phyloP scores from a whole-genome alignment of 108 stramenopile species.

The Nitzschia inconspicua region DNA sequence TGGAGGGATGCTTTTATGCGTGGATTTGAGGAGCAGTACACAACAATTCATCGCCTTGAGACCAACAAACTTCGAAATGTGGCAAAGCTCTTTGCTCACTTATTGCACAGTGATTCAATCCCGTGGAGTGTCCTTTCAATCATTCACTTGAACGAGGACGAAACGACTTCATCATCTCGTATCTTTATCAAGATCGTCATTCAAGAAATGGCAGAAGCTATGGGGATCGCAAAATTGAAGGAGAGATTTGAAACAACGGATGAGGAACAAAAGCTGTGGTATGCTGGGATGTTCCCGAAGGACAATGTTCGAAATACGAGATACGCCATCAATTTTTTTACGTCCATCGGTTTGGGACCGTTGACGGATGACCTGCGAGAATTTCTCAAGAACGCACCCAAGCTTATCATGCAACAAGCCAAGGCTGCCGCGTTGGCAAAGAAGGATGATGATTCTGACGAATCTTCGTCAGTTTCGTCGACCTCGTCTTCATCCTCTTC shows the following conservation, averaged over 20 bases:
- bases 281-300: conserved; percentile 92
- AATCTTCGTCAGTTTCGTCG: conserved; percentile 41
- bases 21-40: conserved; percentile 85
- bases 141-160: conserved; percentile 95
- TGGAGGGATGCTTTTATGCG: conserved; percentile 90
- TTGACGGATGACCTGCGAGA: conserved; percentile 96
- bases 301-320: conserved; percentile 95
- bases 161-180: conserved; percentile 94
- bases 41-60: conserved; percentile 95
- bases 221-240: conserved; percentile 91
- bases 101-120: conserved; percentile 94
- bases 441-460: conserved; percentile 49
- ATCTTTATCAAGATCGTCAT: conserved; percentile 98
- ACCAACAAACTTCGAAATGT: conserved; percentile 99
- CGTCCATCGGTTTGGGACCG: conserved; percentile 95
- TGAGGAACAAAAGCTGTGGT: conserved; percentile 68
- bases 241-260: conserved; percentile 83
- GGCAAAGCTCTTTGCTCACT: conserved; percentile 98
- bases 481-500: conserved; percentile 53
- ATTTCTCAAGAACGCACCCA: conserved; percentile 91
- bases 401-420: conserved; percentile 77
- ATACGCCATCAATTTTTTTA: conserved; percentile 99
- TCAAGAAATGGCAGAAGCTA: conserved; percentile 95
- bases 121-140: conserved; percentile 92
- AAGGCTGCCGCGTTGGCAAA: conserved; percentile 58